Evolutionary conservation across 2,329 filamentous ascomycete genomes (phyloP).

Genomic region (Ilyonectria destructans): DNA sequence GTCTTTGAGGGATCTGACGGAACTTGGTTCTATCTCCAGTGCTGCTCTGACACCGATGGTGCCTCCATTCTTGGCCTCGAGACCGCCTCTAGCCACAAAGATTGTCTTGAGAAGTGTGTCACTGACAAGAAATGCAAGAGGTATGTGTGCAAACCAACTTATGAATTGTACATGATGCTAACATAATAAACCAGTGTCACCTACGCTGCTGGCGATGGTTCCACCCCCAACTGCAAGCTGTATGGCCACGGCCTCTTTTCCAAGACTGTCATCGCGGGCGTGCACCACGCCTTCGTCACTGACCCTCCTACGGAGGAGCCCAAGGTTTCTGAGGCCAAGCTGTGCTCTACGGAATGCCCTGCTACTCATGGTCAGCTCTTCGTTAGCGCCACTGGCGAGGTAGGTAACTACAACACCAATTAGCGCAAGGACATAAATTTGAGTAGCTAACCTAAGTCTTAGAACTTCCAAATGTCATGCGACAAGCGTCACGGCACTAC

Average conservation of each 20-base stretch:
- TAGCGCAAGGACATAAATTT: background rate
- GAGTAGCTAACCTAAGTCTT: background rate
- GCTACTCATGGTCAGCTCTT: conserved; percentile 34
- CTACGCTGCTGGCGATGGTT: conserved; percentile 7
- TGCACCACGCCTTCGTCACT: conserved; percentile 31
- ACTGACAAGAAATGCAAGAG: conserved; percentile 34
- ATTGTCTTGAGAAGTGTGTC: conserved; percentile 34
- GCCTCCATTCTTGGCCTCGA: conserved; percentile 25
- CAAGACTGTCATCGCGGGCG: background rate
- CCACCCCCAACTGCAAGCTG: conserved; percentile 33
- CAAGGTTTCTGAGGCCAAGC: conserved; percentile 25
- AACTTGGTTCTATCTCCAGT: conserved; percentile 40
- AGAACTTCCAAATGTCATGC: background rate
- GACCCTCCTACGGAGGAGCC: conserved; percentile 27
- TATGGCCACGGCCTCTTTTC: conserved; percentile 36
- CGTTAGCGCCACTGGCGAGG: conserved; percentile 25
- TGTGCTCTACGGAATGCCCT: conserved; percentile 37
- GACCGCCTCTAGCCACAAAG: conserved; percentile 23
- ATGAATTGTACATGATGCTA: background rate
- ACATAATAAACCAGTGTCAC: conserved; percentile 7
- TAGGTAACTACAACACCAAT: background rate
- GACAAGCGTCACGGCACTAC: background rate
- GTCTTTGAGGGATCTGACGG: conserved; percentile 37
- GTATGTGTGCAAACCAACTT: background rate
- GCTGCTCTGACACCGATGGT: conserved; percentile 31